Evolutionary conservation across 2,329 filamentous ascomycete species (phyloP), one percentile per base, ranked within the genome.

Genomic region (Rugonectria rugulosa): DNA sequence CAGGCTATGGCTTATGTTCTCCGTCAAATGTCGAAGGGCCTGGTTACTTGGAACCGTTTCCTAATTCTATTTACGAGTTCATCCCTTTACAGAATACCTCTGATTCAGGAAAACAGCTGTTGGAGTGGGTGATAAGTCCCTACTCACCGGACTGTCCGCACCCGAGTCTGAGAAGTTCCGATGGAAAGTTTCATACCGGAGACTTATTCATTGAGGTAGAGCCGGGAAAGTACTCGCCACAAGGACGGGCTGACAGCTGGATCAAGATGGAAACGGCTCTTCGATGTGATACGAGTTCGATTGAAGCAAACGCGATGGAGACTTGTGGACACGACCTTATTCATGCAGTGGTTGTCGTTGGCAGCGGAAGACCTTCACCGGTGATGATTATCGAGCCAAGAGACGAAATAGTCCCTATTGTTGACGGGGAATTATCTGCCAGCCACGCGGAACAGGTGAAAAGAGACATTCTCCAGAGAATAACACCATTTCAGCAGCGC

Each of bases 141-240:
- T 48, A 60, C 1, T 53, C 64, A 3, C 48, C 58, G 1, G 59
- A 67, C 6, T 65, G 64, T 1, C 64, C 64, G 0, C 40, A 7
- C 6, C 24, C 8, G 6, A 37, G 24, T 11, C 59, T 43, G 11
- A 41, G 60, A 9, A 44, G 43, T 4, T 4, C 29, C 1, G 61
- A 60, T n/a, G 72, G 38, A 17, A 63, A 60, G 19, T 67, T 64
- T 7, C 59, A 67, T 9, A 61, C 66, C 0, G 62, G 66, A 5
- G 68, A 65, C 7, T 45, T 69, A 17, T 69, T 70, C 14, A 50
- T 60, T 3, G 59, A 67, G 31, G 40, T 55, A 2, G 34, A n/a
- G n/a, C 60, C 65, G 4, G 63, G 65, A 0, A 31, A 51, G 15
- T 68, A 61, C n/a, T 1, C 62, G 2, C 43, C 48, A 2, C 57